A percentile compares a stretch with the other conserved stretches of the same genome.
Conservation (phyloP, 768 basidiomycete genomes). For the Chalciporus sphaerocephalus region DNA sequence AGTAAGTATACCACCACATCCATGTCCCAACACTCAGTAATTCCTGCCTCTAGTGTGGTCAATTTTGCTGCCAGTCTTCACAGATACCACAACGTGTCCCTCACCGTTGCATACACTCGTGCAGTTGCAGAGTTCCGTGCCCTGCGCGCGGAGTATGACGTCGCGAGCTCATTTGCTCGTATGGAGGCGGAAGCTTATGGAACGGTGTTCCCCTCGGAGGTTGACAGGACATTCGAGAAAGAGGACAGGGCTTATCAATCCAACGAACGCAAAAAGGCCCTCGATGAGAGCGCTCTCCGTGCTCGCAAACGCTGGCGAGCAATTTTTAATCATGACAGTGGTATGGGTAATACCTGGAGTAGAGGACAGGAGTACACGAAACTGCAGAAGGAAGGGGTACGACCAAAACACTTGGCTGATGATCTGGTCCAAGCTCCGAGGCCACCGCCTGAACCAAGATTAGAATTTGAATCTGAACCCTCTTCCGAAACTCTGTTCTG, state of each 20-base stretch:
- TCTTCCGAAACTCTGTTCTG: too few relatives aligned
- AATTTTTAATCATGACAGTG: constrained; percentile 43
- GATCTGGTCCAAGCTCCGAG: constrained; percentile 23
- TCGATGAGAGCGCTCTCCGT: constrained; percentile 56
- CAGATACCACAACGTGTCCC: constrained; percentile 52
- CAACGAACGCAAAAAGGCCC: constrained; percentile 51
- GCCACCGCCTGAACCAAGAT: constrained; percentile 27
- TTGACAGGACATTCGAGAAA: constrained; percentile 55
- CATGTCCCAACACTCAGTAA: constrained; percentile 5
- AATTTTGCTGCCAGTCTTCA: constrained; percentile 78
- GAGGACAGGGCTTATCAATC: constrained; percentile 60
- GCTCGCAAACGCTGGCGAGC: constrained; percentile 78
- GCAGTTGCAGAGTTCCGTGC: constrained; percentile 85
- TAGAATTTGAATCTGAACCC: too few relatives aligned
- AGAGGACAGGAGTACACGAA: constrained; percentile 67
- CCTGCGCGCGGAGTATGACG: constrained; percentile 79
- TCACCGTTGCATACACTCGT: constrained; percentile 75
- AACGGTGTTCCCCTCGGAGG: constrained; percentile 58
- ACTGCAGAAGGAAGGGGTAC: constrained; percentile 65
- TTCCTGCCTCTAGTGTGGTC: constrained; percentile 54
- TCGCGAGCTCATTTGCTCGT: constrained; percentile 69
- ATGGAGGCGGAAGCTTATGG: constrained; percentile 79
- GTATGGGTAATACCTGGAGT: constrained; percentile 54
- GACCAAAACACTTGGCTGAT: constrained; percentile 62
- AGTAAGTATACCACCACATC: constrained; percentile 51